Base-by-base conservation (phyloP, 1,139 yeast genomes). In the Geotrichum histeridarum region DNA sequence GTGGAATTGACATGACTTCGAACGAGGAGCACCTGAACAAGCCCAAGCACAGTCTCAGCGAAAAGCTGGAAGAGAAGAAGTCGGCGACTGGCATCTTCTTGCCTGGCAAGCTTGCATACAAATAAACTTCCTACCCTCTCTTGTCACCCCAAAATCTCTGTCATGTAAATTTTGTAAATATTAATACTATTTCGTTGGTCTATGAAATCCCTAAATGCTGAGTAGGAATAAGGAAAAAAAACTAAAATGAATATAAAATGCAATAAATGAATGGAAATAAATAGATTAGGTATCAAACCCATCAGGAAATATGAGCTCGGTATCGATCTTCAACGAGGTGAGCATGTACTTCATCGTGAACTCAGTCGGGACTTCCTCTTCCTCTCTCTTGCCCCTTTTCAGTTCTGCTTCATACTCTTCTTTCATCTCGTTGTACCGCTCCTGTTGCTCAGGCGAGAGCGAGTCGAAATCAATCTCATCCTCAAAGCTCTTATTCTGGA, bases 301-400 rank as follows among this genome's bases (percentile, higher is more conserved):
- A 4, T 60, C 61, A 1, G 73, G 72, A 54, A 65, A 77, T 1
- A 77, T 72, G 33, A 75, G 57, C 0, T 64, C 57, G 56, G 74
- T 72, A 51, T 77, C 75, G 33, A 77, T 63, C 45, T 74, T 72
- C 39, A 78, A 58, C 50, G 74, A 68, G 49, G 67, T 63, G 39
- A 75, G 71, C 35, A 78, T 61, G 50, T 77, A 77, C 51, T 70
- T 60, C 76, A 78, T 73, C 0, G 77, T 72, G 58, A 77, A 71
- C 17, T 71, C 76, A 14, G 65, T 66, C 6, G 58, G 51, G 1
- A 60, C 66, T 2, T 61, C 65, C 9, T 58, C 54, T 8, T 68
- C 70, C 4, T 42, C 48, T 18, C 18, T 48, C 22, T 3, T 67
- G 50, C 66, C 60, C 56, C 64, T 56, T 54, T 63, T 59, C 59